A percentile compares a stretch with the other conserved stretches of the same genome.
Evolutionary conservation across 306 rosid genomes (phyloP).

Genomic region (Nissolia schottii): DNA sequence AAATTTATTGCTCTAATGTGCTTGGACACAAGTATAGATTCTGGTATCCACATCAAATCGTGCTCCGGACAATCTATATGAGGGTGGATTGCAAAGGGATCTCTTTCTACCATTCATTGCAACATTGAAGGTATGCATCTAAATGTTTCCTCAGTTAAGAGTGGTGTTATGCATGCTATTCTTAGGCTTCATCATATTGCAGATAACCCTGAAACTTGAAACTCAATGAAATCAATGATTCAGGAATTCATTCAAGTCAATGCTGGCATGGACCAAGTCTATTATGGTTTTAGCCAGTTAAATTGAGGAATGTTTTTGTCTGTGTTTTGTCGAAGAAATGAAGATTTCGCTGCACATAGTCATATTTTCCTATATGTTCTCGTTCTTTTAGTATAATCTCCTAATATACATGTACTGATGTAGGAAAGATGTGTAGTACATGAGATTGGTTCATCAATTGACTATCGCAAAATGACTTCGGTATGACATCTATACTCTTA

Average conservation of each 20-base stretch:
- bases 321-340: constrained; percentile 15
- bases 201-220: not conserved
- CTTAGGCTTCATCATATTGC: constrained; percentile 5
- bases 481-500: constrained; percentile 38
- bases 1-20: constrained; percentile 20
- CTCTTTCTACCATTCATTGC: constrained; percentile 92
- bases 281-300: not conserved
- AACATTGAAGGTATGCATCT: constrained; percentile 59
- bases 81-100: constrained; percentile 96
- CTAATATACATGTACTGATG: constrained; percentile 34
- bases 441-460: constrained; percentile 84
- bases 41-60: constrained; percentile 95
- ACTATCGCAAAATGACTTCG: constrained; percentile 92
- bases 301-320: constrained; percentile 15
- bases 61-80: constrained; percentile 86
- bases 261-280: not conserved
- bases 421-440: constrained; percentile 85
- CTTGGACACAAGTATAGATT: constrained; percentile 58
- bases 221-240: not conserved
- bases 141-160: constrained; percentile 3
- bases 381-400: not conserved
- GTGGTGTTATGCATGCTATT: constrained; percentile 6
- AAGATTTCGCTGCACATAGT: not conserved
- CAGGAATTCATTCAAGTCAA: constrained; percentile 3
- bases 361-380: not conserved